Percentiles rank a stretch among this genome's conserved stretches.
Evolutionary conservation across 2,329 filamentous ascomycete species (phyloP).

Genomic region (Aureobasidium uvarum): DNA sequence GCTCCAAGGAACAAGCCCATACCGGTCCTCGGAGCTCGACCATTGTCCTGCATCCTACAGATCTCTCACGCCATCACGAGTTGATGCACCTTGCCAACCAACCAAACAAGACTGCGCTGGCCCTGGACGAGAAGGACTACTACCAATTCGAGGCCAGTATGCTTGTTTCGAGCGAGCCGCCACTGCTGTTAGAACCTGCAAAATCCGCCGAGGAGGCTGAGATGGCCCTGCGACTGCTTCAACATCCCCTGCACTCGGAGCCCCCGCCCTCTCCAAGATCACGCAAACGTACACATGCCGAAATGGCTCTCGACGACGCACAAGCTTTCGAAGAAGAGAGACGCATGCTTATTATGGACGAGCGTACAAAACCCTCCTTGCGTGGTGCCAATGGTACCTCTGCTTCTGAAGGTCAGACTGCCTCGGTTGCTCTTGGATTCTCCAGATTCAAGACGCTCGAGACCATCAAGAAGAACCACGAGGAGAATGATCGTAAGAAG

Average conservation of each 20-base stretch:
- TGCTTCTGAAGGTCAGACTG: slow-evolving; percentile 72
- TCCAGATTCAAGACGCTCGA: slow-evolving; percentile 90
- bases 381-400: slow-evolving; percentile 57
- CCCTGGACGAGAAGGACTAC: slow-evolving; percentile 67
- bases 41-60: slow-evolving; percentile 80
- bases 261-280: slow-evolving; percentile 80
- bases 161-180: slow-evolving; percentile 68
- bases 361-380: slow-evolving; percentile 65
- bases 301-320: slow-evolving; percentile 93
- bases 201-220: slow-evolving; percentile 67
- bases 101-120: slow-evolving; percentile 58
- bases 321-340: slow-evolving; percentile 83
- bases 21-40: slow-evolving; percentile 64
- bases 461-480: slow-evolving; percentile 74
- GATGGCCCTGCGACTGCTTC: slow-evolving; percentile 66
- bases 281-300: slow-evolving; percentile 88
- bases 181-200: slow-evolving; percentile 75
- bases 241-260: slow-evolving; percentile 74
- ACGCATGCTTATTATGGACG: slow-evolving; percentile 90
- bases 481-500: slow-evolving; percentile 62
- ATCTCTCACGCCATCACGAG: slow-evolving; percentile 71
- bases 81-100: slow-evolving; percentile 70
- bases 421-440: slow-evolving; percentile 75
- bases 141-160: slow-evolving; percentile 74
- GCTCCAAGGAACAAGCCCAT: slow-evolving; percentile 30